Conservation (phyloP, 2,329 filamentous ascomycete genomes). For the Ophiostoma australiae region DNA sequence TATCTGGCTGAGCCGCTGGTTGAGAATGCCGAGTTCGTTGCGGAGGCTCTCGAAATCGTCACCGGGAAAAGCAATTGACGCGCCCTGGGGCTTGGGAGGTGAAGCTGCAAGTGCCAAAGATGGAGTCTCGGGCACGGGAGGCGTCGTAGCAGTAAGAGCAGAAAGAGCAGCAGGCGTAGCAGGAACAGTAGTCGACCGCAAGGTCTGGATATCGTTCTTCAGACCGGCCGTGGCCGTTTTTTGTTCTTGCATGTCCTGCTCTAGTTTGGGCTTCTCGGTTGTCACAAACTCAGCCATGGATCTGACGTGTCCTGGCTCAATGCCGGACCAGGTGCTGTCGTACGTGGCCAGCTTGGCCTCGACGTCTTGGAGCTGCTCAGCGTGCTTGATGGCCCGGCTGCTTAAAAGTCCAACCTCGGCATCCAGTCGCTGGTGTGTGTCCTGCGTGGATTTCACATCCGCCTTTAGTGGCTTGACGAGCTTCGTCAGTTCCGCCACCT, state of each 20-base stretch:
- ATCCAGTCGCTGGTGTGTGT: neutral
- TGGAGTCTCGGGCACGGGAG: neutral
- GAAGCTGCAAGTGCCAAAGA: neutral
- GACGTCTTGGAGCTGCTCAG: neutral
- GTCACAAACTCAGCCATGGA: conserved; percentile 17
- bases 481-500: neutral
- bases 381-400: neutral
- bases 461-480: neutral
- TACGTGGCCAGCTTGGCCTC: neutral
- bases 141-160: neutral
- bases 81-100: neutral
- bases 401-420: conserved; percentile 1
- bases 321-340: conserved; percentile 8
- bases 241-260: conserved; percentile 10
- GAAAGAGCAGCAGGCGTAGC: neutral
- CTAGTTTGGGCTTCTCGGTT: conserved; percentile 8
- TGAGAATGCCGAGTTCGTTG: conserved; percentile 22
- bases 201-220: neutral
- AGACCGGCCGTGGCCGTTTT: neutral
- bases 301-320: conserved; percentile 10
- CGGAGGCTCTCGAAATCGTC: conserved; percentile 27
- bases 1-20: conserved; percentile 17
- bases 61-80: conserved; percentile 22
- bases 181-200: neutral
- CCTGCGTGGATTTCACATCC: neutral